Evolutionary conservation across 345 rosid genomes (phyloP).

Genomic region (Dipteronia sinensis): DNA sequence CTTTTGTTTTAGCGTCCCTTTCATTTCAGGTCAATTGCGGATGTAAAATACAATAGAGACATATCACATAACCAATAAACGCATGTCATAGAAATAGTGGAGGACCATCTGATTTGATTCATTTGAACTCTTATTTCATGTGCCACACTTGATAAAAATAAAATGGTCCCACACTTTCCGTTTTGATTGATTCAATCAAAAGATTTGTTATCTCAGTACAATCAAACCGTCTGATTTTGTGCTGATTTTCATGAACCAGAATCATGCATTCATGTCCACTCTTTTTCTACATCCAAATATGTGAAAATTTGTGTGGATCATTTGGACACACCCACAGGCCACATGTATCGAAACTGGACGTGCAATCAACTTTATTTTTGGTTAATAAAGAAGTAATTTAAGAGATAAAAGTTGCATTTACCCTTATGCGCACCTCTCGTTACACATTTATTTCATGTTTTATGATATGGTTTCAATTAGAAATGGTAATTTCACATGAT

Average conservation of each 20-base stretch:
- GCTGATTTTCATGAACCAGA: background rate
- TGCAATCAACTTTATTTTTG: no score
- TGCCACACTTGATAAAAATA: background rate
- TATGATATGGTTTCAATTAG: no score
- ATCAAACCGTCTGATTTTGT: background rate
- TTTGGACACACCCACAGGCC: background rate
- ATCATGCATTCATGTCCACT: background rate
- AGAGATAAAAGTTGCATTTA: no score
- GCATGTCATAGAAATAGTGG: background rate
- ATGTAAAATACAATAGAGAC: background rate
- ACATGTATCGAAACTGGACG: background rate
- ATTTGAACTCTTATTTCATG: background rate
- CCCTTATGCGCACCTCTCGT: no score
- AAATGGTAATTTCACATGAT: no score
- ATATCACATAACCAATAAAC: no score
- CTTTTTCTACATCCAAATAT: background rate
- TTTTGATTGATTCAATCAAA: background rate
- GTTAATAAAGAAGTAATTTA: no score
- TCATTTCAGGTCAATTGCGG: background rate
- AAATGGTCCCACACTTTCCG: background rate
- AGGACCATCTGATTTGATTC: background rate
- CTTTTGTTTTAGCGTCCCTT: no score
- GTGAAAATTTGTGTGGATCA: background rate
- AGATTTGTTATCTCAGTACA: background rate
- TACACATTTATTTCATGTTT: no score